Evolutionary conservation across 306 rosid species (phyloP), one percentile per base, ranked within the genome.

Genomic region (Malus domestica): DNA sequence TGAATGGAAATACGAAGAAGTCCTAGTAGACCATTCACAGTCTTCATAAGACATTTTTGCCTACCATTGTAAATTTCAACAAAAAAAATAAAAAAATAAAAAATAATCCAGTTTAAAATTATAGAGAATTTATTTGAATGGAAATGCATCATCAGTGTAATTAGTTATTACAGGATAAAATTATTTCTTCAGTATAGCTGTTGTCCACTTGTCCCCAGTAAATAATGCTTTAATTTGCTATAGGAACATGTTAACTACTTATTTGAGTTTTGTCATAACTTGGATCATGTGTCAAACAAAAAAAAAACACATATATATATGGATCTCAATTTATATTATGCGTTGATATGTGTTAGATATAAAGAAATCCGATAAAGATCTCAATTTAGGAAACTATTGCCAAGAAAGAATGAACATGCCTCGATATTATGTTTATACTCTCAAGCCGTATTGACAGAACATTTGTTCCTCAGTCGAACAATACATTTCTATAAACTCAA

Each of bases 1-100:
- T 82, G 93, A 93, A 90, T 93, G 96, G 94, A 70, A 68, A 8
- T 90, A 90, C 76, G 85, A 85, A 78, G 80, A 76, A 67, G 65
- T 45, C 27, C 29, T 19, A 45, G 59, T 79, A 71, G 70, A 85
- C 65, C 76, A 67, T 70, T 79, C 73, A 38, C 81, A 82, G 51
- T 76, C 61, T 63, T 66, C 85, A 6, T 83, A 73, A 70, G 72
- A 62, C 54, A 12, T 16, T 67, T 59, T 58, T 77, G 20, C 33
- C 52, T 10, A 51, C 14, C 58, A 27, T 40, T 76, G 70, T 57
- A 63, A 75, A 80, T 62, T 69, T 27, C n/a, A 65, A 76, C 44
- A 60, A 52, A 54, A 13, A 14, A 3, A 13, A 12, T 13, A 61
- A 12, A n/a, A 40, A 12, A 42, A 4, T 0, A 33, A 16, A 16